Base-by-base conservation (phyloP, 2,329 filamentous ascomycete species). In the Trematosphaeria pertusa region DNA sequence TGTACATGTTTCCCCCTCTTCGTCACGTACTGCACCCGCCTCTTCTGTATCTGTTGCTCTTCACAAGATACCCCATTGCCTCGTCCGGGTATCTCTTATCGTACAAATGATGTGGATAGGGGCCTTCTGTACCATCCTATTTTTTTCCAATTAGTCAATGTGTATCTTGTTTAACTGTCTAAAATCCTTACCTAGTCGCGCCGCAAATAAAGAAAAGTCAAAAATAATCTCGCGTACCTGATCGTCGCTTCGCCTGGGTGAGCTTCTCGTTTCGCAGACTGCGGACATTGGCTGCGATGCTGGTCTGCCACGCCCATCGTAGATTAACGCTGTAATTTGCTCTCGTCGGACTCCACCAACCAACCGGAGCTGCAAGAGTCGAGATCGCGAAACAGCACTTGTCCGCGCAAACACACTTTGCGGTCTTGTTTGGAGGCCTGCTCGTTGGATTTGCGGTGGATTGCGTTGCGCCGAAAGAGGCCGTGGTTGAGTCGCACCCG, bases 101-200 rank as follows among this genome's bases (percentile, higher is more conserved):
- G 52, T 46, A 52, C 21, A 43, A 11, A 32, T 41, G 46, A 52
- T 41, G 28, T 46, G 47, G 49, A 51, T 44, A 50, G 46, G 48
- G 48, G 53, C 41, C 51, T 49, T 44, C 32, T 46, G 31, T 48
- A 34, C 35, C 47, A 46, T 37, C 40, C 46, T 52, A 37, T 19
- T 37, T 32, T 43, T 37, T 48, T 54, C 41, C 42, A 50, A 47
- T 45, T 53, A 48, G 52, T 47, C 48, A 56, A 54, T 52, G 52
- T 61, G 45, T 61, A 58, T 59, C 52, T 47, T 61, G 49, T 58
- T 54, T 64, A 59, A 67, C 50, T 65, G 61, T 62, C 46, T 62
- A 52, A 37, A 31, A 58, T 19, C 20, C 8, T 36, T 35, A 22
- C 30, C 26, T 24, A n/a, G n/a, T n/a, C n/a, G n/a, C n/a, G n/a